A percentile compares a stretch with the other conserved stretches of the same genome.
phyloP scores from a whole-genome alignment of 331 rosid species.

The Erythrophleum ivorense region DNA sequence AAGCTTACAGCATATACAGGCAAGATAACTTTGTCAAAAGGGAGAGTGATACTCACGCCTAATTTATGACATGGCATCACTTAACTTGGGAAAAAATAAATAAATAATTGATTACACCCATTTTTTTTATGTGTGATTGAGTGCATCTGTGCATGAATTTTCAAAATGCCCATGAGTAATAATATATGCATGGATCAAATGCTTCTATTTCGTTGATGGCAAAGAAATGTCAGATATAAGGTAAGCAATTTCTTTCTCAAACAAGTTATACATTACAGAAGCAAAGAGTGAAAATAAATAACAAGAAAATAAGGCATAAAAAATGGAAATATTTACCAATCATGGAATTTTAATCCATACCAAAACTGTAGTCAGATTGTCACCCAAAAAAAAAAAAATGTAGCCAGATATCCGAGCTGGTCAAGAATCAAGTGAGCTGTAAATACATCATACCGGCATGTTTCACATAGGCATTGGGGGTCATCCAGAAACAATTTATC shows the following conservation, averaged over 20 bases:
- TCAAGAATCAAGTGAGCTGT: slow-evolving; percentile 24
- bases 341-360: not conserved
- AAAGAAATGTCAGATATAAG: slow-evolving; percentile 24
- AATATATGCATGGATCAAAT: slow-evolving; percentile 13
- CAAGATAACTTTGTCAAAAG: slow-evolving; percentile 25
- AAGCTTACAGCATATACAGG: slow-evolving; percentile 25
- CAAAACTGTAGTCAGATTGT: not conserved
- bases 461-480: slow-evolving; percentile 84
- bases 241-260: slow-evolving; percentile 31
- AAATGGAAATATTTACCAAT: slow-evolving; percentile 25
- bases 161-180: slow-evolving; percentile 16
- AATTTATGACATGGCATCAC: slow-evolving; percentile 6
- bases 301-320: not conserved
- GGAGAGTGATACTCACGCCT: slow-evolving; percentile 17
- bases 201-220: not conserved
- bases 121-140: slow-evolving; percentile 20
- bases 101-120: slow-evolving; percentile 8
- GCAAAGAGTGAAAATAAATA: slow-evolving; percentile 17
- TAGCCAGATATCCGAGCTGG: slow-evolving; percentile 19
- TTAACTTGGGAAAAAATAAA: slow-evolving; percentile 5
- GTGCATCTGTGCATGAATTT: not conserved
- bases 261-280: slow-evolving; percentile 9
- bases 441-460: slow-evolving; percentile 64
- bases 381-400: not conserved
- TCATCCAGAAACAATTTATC: slow-evolving; percentile 76